phyloP scores from a whole-genome alignment of 106 monocot species.

The Narthecium ossifragum region DNA sequence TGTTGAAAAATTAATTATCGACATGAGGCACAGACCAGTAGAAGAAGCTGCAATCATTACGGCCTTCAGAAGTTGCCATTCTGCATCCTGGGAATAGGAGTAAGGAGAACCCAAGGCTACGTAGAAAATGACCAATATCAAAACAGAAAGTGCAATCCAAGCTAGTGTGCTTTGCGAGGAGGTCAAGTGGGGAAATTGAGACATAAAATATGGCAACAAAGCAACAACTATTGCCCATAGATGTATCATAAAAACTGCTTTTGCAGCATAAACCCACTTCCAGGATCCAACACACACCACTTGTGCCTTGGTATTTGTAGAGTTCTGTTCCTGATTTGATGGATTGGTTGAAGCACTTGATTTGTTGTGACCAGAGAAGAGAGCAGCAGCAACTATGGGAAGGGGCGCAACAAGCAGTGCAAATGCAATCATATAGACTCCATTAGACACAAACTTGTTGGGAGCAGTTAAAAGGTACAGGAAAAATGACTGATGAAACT shows the following conservation, averaged over 20 bases:
- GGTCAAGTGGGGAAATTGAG: constrained; percentile 26
- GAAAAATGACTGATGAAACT: constrained; percentile 97
- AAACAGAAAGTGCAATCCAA: constrained; percentile 52
- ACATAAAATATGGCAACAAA: constrained; percentile 50
- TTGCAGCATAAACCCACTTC: constrained; percentile 77
- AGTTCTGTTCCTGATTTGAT: not conserved
- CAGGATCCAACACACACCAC: constrained; percentile 28
- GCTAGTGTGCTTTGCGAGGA: constrained; percentile 19
- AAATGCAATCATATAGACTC: constrained; percentile 89
- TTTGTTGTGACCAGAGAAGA: constrained; percentile 25
- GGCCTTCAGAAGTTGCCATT: constrained; percentile 66
- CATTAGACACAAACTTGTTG: constrained; percentile 81
- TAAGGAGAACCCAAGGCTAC: constrained; percentile 23
- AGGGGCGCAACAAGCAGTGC: constrained; percentile 74
- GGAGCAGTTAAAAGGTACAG: constrained; percentile 83
- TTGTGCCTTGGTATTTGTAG: not conserved
- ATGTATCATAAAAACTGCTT: constrained; percentile 45
- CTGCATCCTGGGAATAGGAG: constrained; percentile 8
- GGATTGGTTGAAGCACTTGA: not conserved
- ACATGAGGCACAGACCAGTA: constrained; percentile 77
- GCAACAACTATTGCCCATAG: constrained; percentile 59
- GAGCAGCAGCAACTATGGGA: constrained; percentile 75
- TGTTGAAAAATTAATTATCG: constrained; percentile 81
- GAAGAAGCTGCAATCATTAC: constrained; percentile 40
- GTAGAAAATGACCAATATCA: constrained; percentile 23